Percentiles rank a stretch among this genome's conserved stretches.
These are phyloP conservation scores for Fusarium veterinarium DNA, from an alignment of 2,329 filamentous ascomycete species.

Conservation along the genomic window DNA sequence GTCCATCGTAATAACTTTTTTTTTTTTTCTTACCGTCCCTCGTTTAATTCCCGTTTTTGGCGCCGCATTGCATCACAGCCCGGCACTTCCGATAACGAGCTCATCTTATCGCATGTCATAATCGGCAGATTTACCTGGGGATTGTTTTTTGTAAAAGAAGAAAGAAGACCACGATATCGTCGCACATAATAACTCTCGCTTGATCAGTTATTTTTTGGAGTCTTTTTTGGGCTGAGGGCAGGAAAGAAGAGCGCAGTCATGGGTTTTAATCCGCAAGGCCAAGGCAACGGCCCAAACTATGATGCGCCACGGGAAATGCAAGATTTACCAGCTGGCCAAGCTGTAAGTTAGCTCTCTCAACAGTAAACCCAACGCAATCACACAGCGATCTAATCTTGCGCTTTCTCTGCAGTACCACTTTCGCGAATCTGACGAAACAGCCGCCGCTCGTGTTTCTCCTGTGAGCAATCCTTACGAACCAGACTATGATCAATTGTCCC, in stretches of 20 bases:
- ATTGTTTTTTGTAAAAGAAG: constrained; percentile 1
- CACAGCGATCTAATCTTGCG: not conserved
- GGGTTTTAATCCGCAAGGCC: constrained; percentile 28
- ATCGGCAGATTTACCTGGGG: not conserved
- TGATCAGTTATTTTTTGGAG: not conserved
- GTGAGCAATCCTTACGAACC: constrained; percentile 33
- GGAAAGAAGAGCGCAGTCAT: constrained; percentile 8
- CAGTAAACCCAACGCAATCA: not conserved
- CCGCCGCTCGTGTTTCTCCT: constrained; percentile 15
- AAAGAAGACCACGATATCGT: not conserved
- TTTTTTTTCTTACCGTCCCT: constrained; percentile 4
- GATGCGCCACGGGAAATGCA: constrained; percentile 38
- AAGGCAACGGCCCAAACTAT: constrained; percentile 26
- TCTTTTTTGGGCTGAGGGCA: not conserved
- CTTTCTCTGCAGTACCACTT: constrained; percentile 33
- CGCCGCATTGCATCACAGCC: constrained; percentile 19
- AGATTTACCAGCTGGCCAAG: constrained; percentile 38
- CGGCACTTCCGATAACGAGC: constrained; percentile 29
- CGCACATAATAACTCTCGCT: not conserved
- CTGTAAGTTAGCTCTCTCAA: constrained; percentile 27
- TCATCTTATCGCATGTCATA: constrained; percentile 22
- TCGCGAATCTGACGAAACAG: constrained; percentile 24
- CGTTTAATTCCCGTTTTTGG: constrained; percentile 29
- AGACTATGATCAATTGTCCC: constrained; percentile 22
- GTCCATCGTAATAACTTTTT: not conserved